Percentiles rank a stretch among this genome's conserved stretches.
phyloP scores from a whole-genome alignment of 768 basidiomycete genomes.

The Pleurotus giganteus region DNA sequence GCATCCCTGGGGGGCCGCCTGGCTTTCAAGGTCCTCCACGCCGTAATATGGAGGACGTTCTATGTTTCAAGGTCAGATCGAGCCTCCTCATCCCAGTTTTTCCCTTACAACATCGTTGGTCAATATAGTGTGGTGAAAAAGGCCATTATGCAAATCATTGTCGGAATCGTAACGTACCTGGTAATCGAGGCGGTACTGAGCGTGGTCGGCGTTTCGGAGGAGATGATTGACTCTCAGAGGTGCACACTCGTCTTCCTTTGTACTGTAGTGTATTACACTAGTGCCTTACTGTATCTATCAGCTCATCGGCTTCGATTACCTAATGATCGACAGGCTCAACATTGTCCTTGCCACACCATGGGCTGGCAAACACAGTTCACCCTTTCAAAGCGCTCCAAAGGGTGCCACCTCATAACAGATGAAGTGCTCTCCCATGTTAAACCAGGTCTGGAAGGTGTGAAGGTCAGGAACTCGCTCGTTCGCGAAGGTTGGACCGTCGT shows the following conservation, averaged over 20 bases:
- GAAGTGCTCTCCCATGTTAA: conserved; percentile 67
- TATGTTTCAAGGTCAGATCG: conserved; percentile 77
- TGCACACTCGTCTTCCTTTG: no score
- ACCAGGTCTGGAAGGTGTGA: conserved; percentile 63
- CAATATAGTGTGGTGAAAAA: conserved; percentile 75
- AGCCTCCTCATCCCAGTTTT: neutral
- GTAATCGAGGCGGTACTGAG: conserved; percentile 83
- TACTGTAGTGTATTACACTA: neutral
- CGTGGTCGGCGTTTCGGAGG: conserved; percentile 43
- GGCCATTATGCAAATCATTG: conserved; percentile 97
- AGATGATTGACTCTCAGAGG: conserved; percentile 9
- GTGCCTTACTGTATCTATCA: neutral
- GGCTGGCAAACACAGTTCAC: conserved; percentile 89
- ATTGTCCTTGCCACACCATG: conserved; percentile 41
- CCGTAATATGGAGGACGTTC: conserved; percentile 78
- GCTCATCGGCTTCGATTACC: neutral
- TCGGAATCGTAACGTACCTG: conserved; percentile 86
- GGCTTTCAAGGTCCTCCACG: conserved; percentile 39
- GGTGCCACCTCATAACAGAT: conserved; percentile 83
- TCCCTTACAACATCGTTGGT: conserved; percentile 10
- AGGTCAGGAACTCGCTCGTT: conserved; percentile 37
- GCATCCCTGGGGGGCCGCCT: conserved; percentile 22
- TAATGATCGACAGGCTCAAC: neutral
- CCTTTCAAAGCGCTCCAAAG: conserved; percentile 50
- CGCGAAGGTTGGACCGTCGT: neutral